Evolutionary conservation across 1,284 basidiomycete genomes (phyloP).

Genomic region (Anthracocystis walkeri): DNA sequence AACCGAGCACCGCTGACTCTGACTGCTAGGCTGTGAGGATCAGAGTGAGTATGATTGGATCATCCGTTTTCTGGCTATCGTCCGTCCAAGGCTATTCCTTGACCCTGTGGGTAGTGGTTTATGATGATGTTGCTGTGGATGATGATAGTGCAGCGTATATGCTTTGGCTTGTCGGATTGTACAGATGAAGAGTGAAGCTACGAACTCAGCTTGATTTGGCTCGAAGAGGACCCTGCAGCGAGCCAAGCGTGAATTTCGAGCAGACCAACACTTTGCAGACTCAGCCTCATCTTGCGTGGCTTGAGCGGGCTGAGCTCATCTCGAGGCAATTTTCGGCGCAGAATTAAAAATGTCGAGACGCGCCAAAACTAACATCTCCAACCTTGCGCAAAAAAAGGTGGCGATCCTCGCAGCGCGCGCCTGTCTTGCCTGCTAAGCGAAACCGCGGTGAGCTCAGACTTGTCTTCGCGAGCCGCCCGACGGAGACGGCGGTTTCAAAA

Average conservation of each 20-base stretch:
- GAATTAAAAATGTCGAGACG: slow-evolving; percentile 2
- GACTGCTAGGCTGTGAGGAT: not conserved
- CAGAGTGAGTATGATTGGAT: too few relatives aligned
- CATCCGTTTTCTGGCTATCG: too few relatives aligned
- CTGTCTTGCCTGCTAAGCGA: not conserved
- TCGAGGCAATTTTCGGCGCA: not conserved
- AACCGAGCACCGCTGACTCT: not conserved
- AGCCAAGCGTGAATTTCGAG: not conserved
- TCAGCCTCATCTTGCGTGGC: not conserved
- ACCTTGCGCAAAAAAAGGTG: too few relatives aligned
- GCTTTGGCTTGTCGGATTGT: not conserved
- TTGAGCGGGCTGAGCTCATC: slow-evolving; percentile 17
- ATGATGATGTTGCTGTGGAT: not conserved
- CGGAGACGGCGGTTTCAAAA: too few relatives aligned
- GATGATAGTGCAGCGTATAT: not conserved
- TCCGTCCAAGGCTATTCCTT: too few relatives aligned
- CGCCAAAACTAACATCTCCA: not conserved
- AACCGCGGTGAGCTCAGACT: not conserved
- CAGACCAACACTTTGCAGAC: slow-evolving; percentile 9
- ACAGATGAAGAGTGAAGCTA: not conserved
- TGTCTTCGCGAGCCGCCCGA: not conserved
- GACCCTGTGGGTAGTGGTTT: not conserved
- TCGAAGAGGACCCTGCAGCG: slow-evolving; percentile 13
- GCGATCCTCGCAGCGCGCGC: too few relatives aligned
- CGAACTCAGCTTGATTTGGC: not conserved